A percentile compares a stretch with the other conserved stretches of the same genome.
These are phyloP conservation scores for Rhodotorula kratochvilovae DNA, from an alignment of 768 basidiomycete species.

Conservation along the genomic window DNA sequence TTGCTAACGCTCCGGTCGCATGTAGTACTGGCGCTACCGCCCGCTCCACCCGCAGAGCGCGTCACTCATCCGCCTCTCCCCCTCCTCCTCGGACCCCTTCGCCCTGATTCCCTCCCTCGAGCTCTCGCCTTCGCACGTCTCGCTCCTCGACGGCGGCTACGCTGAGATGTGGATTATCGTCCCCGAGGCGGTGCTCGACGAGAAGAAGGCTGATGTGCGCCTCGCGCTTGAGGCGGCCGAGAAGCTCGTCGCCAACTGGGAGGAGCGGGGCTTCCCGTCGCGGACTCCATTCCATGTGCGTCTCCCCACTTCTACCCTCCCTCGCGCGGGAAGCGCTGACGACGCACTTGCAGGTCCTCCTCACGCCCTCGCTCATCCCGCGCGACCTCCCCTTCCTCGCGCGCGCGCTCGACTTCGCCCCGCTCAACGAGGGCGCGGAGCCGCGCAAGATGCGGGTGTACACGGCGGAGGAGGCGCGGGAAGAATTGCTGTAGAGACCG, in stretches of 20 bases:
- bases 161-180: conserved; percentile 26
- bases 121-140: background rate
- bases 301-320: background rate
- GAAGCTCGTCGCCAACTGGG: conserved; percentile 2
- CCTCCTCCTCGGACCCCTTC: background rate
- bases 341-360: conserved; percentile 12
- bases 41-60: conserved; percentile 1
- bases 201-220: conserved; percentile 2
- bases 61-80: conserved; percentile 5
- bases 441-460: conserved; percentile 21
- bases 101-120: background rate
- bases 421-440: conserved; percentile 5
- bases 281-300: conserved; percentile 26
- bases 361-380: conserved; percentile 23
- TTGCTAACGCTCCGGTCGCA: too few species aligned
- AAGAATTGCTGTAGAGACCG: conserved; percentile 7
- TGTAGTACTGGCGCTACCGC: conserved; percentile 26
- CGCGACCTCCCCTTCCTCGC: conserved; percentile 25
- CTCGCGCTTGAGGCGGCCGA: conserved; percentile 19
- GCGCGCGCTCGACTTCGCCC: conserved; percentile 20
- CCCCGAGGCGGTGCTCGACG: background rate
- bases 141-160: conserved; percentile 24
- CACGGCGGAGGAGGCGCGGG: conserved; percentile 21
- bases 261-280: conserved; percentile 12
- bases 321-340: too few species aligned